These are phyloP conservation scores for Adansonia gregorii DNA, from an alignment of 441 rosid genomes.

Conservation along the genomic window DNA sequence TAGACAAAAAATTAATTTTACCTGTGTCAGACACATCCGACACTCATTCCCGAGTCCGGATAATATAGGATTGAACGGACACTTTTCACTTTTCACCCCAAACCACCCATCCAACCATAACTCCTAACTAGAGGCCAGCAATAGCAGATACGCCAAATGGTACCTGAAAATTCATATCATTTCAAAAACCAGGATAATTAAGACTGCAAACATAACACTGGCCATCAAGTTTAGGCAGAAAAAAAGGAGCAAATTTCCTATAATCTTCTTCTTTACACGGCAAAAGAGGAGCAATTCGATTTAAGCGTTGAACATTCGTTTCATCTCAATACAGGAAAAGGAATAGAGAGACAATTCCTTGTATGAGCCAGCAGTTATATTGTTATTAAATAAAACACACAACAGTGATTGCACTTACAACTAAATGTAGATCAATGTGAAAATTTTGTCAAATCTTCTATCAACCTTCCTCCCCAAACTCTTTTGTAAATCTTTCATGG, in stretches of 20 bases:
- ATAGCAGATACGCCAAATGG: neutral
- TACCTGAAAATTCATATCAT: neutral
- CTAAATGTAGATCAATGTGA: conserved; percentile 30
- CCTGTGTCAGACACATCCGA: too few relatives aligned
- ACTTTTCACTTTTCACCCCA: neutral
- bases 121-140: neutral
- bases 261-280: conserved; percentile 51
- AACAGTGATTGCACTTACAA: conserved; percentile 36
- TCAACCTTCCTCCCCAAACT: conserved; percentile 99
- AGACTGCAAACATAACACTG: neutral
- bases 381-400: conserved; percentile 44
- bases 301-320: conserved; percentile 33
- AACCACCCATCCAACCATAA: neutral
- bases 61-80: neutral
- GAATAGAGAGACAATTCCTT: conserved; percentile 10
- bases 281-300: conserved; percentile 38
- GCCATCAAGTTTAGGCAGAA: neutral
- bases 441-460: conserved; percentile 24
- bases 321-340: too few relatives aligned
- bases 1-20: too few relatives aligned
- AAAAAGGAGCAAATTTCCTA: neutral
- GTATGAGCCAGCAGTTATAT: conserved; percentile 37
- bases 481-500: conserved; percentile 97
- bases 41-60: too few relatives aligned
- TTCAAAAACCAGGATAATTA: conserved; percentile 1